Conservation (phyloP, 1,284 basidiomycete species). For the Pseudozyma pruni region DNA sequence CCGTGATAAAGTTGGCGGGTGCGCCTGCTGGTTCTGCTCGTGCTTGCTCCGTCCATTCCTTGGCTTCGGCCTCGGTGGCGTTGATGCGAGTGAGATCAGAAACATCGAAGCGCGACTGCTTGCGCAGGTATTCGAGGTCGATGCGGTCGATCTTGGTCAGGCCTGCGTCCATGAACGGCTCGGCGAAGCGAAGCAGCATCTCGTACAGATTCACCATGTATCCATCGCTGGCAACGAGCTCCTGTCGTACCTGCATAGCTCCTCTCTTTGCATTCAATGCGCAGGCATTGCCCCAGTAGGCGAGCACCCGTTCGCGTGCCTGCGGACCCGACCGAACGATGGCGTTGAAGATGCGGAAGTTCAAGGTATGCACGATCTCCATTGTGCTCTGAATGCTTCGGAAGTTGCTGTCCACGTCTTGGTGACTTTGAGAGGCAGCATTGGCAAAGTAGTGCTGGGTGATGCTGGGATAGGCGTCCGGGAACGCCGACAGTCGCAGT, state of each 20-base stretch:
- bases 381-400: constrained; percentile 58
- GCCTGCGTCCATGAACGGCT: constrained; percentile 93
- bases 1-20: constrained; percentile 85
- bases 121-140: constrained; percentile 76
- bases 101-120: constrained; percentile 60
- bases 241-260: constrained; percentile 86
- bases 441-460: constrained; percentile 55
- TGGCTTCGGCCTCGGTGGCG: constrained; percentile 63
- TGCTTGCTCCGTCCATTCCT: constrained; percentile 51
- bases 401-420: constrained; percentile 55
- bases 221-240: constrained; percentile 87
- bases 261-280: constrained; percentile 84
- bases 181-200: constrained; percentile 85
- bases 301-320: constrained; percentile 84
- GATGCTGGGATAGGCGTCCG: constrained; percentile 59
- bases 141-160: constrained; percentile 89
- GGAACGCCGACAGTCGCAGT: constrained; percentile 59
- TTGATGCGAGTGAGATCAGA: constrained; percentile 62
- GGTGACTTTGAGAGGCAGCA: constrained; percentile 40
- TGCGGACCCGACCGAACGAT: constrained; percentile 84
- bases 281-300: constrained; percentile 81
- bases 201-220: constrained; percentile 92
- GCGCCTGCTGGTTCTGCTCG: constrained; percentile 9
- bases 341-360: constrained; percentile 89
- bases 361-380: constrained; percentile 73